Evolutionary conservation across 108 stramenopile species (phyloP).

Genomic region (Chaetoceros tenuissimus): DNA sequence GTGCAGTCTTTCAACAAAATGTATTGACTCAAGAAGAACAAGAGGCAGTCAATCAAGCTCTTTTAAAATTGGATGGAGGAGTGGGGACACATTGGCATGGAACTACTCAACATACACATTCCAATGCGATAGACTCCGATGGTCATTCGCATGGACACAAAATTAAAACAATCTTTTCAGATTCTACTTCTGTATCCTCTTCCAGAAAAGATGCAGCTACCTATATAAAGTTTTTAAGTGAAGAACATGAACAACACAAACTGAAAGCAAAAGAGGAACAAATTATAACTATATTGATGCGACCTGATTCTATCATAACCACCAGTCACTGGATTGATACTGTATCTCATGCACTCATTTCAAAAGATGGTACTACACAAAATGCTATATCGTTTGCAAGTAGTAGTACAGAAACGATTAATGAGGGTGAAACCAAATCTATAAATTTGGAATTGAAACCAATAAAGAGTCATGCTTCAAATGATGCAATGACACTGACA

Average conservation of each 20-base stretch:
- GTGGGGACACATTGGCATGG: slow-evolving; percentile 18
- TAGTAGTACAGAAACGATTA: background rate
- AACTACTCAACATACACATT: slow-evolving; percentile 20
- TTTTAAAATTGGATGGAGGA: slow-evolving; percentile 20
- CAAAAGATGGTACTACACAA: background rate
- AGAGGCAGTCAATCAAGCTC: background rate
- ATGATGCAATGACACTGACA: slow-evolving; percentile 43
- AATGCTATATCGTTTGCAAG: background rate
- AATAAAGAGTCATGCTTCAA: slow-evolving; percentile 13
- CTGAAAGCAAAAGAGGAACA: slow-evolving; percentile 63
- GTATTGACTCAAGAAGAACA: slow-evolving; percentile 29
- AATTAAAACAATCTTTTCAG: slow-evolving; percentile 48
- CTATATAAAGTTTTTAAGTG: slow-evolving; percentile 42
- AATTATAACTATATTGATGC: slow-evolving; percentile 49
- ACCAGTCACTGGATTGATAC: slow-evolving; percentile 30
- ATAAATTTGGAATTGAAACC: slow-evolving; percentile 30
- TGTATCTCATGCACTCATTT: background rate
- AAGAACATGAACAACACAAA: slow-evolving; percentile 53
- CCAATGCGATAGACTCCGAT: slow-evolving; percentile 38
- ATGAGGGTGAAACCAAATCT: slow-evolving; percentile 1
- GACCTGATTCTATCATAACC: slow-evolving; percentile 31
- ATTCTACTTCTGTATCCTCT: slow-evolving; percentile 25
- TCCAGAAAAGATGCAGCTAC: slow-evolving; percentile 45
- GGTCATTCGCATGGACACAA: slow-evolving; percentile 47
- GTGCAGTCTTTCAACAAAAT: slow-evolving; percentile 27